Evolutionary conservation across 2,329 filamentous ascomycete species (phyloP).

Genomic region (Fusarium longipes): DNA sequence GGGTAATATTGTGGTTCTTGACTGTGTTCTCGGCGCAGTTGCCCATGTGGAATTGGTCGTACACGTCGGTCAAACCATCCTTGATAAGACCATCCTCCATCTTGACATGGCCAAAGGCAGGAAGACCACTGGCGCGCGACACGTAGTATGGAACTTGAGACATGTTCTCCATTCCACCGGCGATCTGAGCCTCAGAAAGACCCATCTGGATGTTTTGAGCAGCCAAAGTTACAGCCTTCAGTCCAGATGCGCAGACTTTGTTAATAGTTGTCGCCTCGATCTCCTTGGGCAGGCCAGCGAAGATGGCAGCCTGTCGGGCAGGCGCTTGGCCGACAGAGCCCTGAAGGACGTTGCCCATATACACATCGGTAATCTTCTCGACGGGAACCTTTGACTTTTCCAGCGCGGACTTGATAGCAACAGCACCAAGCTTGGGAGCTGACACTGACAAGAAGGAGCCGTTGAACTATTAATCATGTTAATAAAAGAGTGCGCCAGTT

Average conservation of each 20-base stretch:
- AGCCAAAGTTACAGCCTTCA: constrained; percentile 91
- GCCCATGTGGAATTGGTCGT: constrained; percentile 97
- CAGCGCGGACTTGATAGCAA: constrained; percentile 91
- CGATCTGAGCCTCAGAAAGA: constrained; percentile 86
- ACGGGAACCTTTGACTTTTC: constrained; percentile 85
- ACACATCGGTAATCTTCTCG: constrained; percentile 87
- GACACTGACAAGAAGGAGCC: constrained; percentile 86
- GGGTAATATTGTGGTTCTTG: constrained; percentile 82
- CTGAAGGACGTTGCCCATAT: constrained; percentile 96
- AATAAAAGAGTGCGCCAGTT: neutral
- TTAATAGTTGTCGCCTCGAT: constrained; percentile 94
- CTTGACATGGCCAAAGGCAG: constrained; percentile 87
- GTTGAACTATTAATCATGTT: constrained; percentile 76
- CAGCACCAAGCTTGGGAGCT: constrained; percentile 88
- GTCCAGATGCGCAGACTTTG: constrained; percentile 95
- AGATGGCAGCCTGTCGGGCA: constrained; percentile 88
- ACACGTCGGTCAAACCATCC: constrained; percentile 95
- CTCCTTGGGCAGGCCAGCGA: constrained; percentile 82
- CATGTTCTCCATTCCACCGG: constrained; percentile 99
- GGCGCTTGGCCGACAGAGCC: constrained; percentile 88
- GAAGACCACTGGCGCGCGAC: constrained; percentile 81
- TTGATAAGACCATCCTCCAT: constrained; percentile 93
- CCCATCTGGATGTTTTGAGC: constrained; percentile 96
- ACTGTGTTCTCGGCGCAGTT: constrained; percentile 95
- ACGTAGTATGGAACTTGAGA: constrained; percentile 92